Conservation (phyloP, 805 yeast genomes). For the Brettanomyces nanus region DNA sequence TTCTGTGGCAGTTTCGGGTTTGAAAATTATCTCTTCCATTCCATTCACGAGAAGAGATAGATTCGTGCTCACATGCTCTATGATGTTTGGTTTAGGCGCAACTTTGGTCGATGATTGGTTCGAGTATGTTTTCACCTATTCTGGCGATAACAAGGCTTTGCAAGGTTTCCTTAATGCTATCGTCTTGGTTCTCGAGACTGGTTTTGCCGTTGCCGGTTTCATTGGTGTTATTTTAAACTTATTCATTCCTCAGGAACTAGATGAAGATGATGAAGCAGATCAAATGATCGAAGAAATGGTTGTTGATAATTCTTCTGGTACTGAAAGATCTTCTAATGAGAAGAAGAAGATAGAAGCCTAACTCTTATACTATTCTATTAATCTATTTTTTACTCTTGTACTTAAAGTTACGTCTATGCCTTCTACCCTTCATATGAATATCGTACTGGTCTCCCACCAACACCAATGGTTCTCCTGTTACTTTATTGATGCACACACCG, state of each 20-base stretch:
- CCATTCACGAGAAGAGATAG: constrained; percentile 52
- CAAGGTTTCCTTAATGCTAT: constrained; percentile 46
- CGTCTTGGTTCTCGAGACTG: constrained; percentile 48
- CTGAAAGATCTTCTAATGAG: constrained; percentile 17
- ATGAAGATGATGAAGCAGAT: constrained; percentile 36
- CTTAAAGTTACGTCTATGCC: constrained; percentile 52
- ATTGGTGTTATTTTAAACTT: constrained; percentile 43
- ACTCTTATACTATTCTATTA: too few species aligned
- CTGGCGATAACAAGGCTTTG: constrained; percentile 35
- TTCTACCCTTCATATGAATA: constrained; percentile 56
- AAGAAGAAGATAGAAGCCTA: constrained; percentile 8
- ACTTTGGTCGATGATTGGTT: constrained; percentile 42
- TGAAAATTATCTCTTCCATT: constrained; percentile 44
- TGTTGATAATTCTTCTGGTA: constrained; percentile 9
- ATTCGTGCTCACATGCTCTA: constrained; percentile 42
- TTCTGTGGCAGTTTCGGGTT: constrained; percentile 52
- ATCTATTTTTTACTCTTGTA: neutral
- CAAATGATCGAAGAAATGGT: constrained; percentile 28
- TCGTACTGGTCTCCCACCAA: constrained; percentile 72
- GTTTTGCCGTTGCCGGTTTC: constrained; percentile 49
- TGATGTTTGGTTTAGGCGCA: constrained; percentile 46
- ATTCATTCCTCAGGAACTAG: constrained; percentile 39
- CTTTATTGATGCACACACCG: constrained; percentile 49
- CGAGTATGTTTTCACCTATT: constrained; percentile 39
- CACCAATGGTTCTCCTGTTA: constrained; percentile 42